Evolutionary conservation across 768 basidiomycete genomes (phyloP), one percentile per base, ranked within the genome.

Genomic region (Amanita subjunquillea): DNA sequence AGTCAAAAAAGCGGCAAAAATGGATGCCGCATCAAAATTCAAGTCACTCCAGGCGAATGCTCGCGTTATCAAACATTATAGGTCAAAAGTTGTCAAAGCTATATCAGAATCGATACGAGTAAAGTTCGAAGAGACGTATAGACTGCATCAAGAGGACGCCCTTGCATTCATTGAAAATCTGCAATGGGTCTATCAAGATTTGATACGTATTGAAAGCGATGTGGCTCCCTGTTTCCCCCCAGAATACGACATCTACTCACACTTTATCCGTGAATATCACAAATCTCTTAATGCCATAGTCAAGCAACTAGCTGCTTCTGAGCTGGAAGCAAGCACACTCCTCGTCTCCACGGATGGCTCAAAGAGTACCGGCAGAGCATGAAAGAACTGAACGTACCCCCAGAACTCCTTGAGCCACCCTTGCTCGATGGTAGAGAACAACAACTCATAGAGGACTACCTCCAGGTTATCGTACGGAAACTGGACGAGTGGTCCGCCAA

Each of bases 401-500:
- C 81, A 0, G 91, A 91, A 39, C 78, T 88, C 48, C 72, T 96
- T 30, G 82, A 91, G 50, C 96, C 95, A 0, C 83, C 94, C 0
- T 72, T 98, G n/a, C 75, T 99, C 32, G 93, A 92, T 54, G 95
- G 96, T 54, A 92, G 93, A 65, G 92, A 95, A 62, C 91, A 96
- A 65, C 72, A 72, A 27, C 78, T 99, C 53, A 93, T 98, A 59
- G 95, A 99, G 59, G 92, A 94, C 61, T 99, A 99, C 68, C 82
- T 96, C 49, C 81, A 83, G 57, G 77, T 98, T 55, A 94, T 99
- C 66, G 82, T 96, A 63, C 80, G 77, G 66, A 97, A 97, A 66
- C 83, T 98, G 48, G 94, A 97, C 66, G 95, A 99, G 65, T 99
- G 96, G 96, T 86, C 91, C 5, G 69, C 76, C 43, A 98, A 96